phyloP scores from a whole-genome alignment of 768 basidiomycete species.

The Phylloporus scabripes region DNA sequence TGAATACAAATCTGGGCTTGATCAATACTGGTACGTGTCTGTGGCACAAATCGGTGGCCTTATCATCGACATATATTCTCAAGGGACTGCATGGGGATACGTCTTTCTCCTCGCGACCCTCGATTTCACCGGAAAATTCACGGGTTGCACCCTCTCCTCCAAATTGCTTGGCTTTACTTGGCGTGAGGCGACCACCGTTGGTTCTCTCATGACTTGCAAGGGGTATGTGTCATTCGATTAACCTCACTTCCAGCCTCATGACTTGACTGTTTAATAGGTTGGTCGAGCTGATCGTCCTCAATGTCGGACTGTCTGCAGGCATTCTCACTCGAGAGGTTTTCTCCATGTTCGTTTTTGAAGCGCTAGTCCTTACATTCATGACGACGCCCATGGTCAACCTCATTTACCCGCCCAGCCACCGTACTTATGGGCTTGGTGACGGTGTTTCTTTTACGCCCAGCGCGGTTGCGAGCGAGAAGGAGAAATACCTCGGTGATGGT shows the following conservation, averaged over 20 bases:
- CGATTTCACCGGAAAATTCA: constrained; percentile 87
- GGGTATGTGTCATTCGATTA: constrained; percentile 48
- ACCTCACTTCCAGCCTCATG: not conserved
- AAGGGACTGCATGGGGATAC: constrained; percentile 83
- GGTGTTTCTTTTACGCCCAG: not conserved
- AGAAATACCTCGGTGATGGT: not conserved
- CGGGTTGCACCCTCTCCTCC: constrained; percentile 72
- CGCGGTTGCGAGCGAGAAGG: not conserved
- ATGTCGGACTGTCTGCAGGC: constrained; percentile 78
- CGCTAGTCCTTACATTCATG: constrained; percentile 78
- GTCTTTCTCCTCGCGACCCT: constrained; percentile 70
- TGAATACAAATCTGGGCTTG: constrained; percentile 86
- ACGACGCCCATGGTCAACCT: constrained; percentile 72
- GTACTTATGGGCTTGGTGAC: constrained; percentile 39
- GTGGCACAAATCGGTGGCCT: not conserved
- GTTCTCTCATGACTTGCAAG: constrained; percentile 94
- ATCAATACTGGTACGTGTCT: constrained; percentile 58
- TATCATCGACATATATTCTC: not conserved
- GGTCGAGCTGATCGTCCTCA: constrained; percentile 93
- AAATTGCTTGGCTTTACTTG: constrained; percentile 64
- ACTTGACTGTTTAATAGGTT: constrained; percentile 41
- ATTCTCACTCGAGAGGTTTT: constrained; percentile 79
- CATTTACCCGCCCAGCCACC: constrained; percentile 61
- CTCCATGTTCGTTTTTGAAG: constrained; percentile 92
- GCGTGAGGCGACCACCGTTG: constrained; percentile 81